Conservation (phyloP, 345 rosid genomes). For the Linum tenue region DNA sequence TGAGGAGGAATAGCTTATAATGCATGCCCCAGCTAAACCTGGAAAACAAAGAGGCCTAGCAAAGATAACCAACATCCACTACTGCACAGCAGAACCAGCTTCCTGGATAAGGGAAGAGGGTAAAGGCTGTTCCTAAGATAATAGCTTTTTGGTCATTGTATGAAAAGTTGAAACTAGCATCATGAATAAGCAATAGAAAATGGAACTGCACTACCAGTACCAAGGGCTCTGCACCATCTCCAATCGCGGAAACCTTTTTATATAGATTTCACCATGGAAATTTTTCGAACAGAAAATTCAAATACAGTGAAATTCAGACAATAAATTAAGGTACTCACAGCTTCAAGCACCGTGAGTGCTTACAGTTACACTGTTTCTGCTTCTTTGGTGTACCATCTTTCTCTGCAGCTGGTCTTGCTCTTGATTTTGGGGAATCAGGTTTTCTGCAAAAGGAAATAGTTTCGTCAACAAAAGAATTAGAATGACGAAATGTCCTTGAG, state of each 20-base stretch:
- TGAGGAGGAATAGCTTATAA: background rate
- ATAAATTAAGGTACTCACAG: constrained; percentile 18
- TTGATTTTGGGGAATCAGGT: constrained; percentile 77
- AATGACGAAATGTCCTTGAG: background rate
- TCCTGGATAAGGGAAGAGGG: background rate
- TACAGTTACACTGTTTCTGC: constrained; percentile 95
- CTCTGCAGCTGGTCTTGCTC: constrained; percentile 52
- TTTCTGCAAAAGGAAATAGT: constrained; percentile 51
- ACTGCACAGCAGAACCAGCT: background rate
- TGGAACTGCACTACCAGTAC: background rate
- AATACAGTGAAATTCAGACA: background rate
- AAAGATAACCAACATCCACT: background rate
- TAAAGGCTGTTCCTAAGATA: background rate
- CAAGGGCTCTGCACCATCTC: background rate
- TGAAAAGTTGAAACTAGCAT: background rate
- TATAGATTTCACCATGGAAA: background rate
- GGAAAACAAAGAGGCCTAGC: background rate
- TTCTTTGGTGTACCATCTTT: constrained; percentile 93
- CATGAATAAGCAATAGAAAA: background rate
- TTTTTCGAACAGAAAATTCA: background rate
- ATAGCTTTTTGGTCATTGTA: background rate
- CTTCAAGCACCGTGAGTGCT: constrained; percentile 96
- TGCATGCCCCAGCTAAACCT: background rate
- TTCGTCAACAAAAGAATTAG: background rate
- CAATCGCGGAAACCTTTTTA: background rate